Evolutionary conservation across 495 filamentous ascomycete genomes (phyloP).

Genomic region (Delitschia confertaspora): DNA sequence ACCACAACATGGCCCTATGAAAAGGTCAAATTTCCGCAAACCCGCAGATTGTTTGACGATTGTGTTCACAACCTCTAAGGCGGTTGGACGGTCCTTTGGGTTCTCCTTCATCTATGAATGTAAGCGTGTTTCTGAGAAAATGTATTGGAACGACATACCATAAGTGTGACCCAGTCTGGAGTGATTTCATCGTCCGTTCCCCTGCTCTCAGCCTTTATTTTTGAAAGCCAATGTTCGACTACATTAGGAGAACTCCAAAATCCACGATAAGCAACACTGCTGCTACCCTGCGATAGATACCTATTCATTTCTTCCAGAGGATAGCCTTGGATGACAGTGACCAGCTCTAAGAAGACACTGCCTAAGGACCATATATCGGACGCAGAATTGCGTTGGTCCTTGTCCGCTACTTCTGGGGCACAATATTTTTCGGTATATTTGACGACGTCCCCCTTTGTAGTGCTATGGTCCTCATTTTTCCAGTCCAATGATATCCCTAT

Average conservation of each 20-base stretch:
- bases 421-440: conserved; percentile 39
- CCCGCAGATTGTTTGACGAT: conserved; percentile 3
- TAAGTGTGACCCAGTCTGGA: conserved; percentile 12
- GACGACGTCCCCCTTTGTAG: conserved; percentile 30
- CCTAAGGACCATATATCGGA: conserved; percentile 45
- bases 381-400: conserved; percentile 34
- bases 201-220: conserved; percentile 4
- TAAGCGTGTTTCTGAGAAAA: background rate
- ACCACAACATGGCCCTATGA: conserved; percentile 13
- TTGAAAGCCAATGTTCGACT: conserved; percentile 6
- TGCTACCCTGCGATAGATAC: conserved; percentile 2
- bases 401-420: conserved; percentile 39
- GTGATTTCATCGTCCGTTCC: conserved; percentile 7
- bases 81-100: conserved; percentile 2
- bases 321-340: conserved; percentile 34
- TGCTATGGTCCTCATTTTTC: conserved; percentile 24
- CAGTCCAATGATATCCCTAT: conserved; percentile 37
- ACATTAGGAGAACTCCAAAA: conserved; percentile 9
- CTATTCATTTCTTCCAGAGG: conserved; percentile 13
- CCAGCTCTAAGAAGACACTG: conserved; percentile 42
- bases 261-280: conserved; percentile 1
- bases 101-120: conserved; percentile 1
- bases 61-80: conserved; percentile 4
- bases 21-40: background rate
- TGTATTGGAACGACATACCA: conserved; percentile 10